These are phyloP conservation scores for Glomus cerebriforme DNA, from an alignment of 192 early-diverging fungal species.

Conservation along the genomic window DNA sequence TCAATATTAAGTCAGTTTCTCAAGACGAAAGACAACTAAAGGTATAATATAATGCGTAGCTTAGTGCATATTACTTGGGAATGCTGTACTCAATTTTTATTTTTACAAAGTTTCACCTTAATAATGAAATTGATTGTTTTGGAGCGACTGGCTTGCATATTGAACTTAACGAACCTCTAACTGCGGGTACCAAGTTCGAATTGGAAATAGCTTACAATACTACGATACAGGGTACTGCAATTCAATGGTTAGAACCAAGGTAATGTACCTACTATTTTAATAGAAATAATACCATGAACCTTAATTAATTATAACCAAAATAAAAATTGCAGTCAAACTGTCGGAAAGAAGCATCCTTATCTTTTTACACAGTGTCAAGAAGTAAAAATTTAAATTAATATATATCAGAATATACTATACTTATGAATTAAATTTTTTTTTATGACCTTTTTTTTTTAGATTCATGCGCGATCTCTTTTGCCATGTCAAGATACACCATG, in stretches of 20 bases:
- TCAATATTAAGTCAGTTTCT: slow-evolving; percentile 53
- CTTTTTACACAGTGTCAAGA: slow-evolving; percentile 96
- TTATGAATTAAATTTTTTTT: background rate
- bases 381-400: slow-evolving; percentile 31
- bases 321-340: slow-evolving; percentile 70
- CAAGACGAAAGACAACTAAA: slow-evolving; percentile 27
- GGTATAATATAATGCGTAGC: background rate
- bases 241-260: slow-evolving; percentile 89
- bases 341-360: slow-evolving; percentile 92
- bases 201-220: slow-evolving; percentile 78
- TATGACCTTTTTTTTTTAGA: slow-evolving; percentile 39
- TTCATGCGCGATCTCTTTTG: slow-evolving; percentile 89
- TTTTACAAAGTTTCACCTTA: slow-evolving; percentile 49
- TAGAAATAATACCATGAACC: background rate
- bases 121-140: slow-evolving; percentile 61
- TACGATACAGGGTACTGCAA: slow-evolving; percentile 79
- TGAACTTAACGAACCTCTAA: slow-evolving; percentile 48
- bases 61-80: background rate
- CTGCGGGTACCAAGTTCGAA: slow-evolving; percentile 51
- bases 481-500: slow-evolving; percentile 90
- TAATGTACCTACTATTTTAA: slow-evolving; percentile 16
- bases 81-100: background rate
- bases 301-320: background rate
- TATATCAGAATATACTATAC: background rate
- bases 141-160: slow-evolving; percentile 72